Evolutionary conservation across 805 yeast species (phyloP).

Genomic region (Lachancea fermentati): DNA sequence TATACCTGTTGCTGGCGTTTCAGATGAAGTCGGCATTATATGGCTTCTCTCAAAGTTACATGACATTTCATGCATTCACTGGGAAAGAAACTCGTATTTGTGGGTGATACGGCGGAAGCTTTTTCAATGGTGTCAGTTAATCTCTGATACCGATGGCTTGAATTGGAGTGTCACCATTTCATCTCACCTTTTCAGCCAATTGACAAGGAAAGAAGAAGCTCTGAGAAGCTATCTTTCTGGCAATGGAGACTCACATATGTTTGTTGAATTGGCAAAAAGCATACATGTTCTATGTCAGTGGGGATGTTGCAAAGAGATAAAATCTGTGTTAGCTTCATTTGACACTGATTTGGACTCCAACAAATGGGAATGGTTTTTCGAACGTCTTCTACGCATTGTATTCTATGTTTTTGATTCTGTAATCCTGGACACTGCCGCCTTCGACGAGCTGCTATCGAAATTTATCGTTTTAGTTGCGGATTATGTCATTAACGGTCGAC

Average conservation of each 20-base stretch:
- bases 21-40: constrained; percentile 14
- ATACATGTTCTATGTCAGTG: constrained; percentile 22
- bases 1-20: background rate
- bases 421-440: background rate
- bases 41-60: constrained; percentile 15
- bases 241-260: constrained; percentile 9
- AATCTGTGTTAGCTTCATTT: constrained; percentile 13
- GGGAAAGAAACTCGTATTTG: constrained; percentile 10
- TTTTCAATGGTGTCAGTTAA: constrained; percentile 22
- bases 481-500: constrained; percentile 9
- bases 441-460: constrained; percentile 11
- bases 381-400: constrained; percentile 23
- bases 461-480: constrained; percentile 18
- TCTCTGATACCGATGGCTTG: constrained; percentile 13
- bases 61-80: constrained; percentile 15
- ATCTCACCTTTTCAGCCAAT: constrained; percentile 4
- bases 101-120: constrained; percentile 27
- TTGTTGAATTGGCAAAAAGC: constrained; percentile 10
- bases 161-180: constrained; percentile 12
- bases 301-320: constrained; percentile 15
- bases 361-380: constrained; percentile 24
- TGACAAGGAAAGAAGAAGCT: constrained; percentile 16
- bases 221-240: constrained; percentile 13
- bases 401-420: constrained; percentile 22
- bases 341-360: constrained; percentile 11